Conservation (phyloP, 1,139 yeast species). For the Yamadazyma spencermartinsiae region DNA sequence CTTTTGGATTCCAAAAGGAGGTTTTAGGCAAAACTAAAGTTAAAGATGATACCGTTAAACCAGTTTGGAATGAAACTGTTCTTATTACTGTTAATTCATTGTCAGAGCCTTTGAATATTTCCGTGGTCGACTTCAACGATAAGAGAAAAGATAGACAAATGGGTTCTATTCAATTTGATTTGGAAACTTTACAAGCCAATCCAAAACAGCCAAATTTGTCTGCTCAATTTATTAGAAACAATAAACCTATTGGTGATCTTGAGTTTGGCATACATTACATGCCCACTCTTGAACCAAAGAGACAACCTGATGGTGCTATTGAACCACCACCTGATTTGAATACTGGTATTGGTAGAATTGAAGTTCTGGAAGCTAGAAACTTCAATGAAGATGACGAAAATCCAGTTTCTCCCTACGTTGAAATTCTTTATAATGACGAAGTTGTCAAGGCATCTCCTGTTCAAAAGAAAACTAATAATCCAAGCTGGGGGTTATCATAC, state of each 20-base stretch:
- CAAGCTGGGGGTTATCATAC: constrained; percentile 63
- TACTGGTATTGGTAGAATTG: constrained; percentile 80
- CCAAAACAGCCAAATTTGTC: constrained; percentile 53
- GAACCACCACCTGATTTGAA: constrained; percentile 90
- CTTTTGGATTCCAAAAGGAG: constrained; percentile 60
- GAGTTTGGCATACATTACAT: constrained; percentile 69
- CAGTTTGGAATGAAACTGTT: constrained; percentile 82
- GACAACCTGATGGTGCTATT: constrained; percentile 79
- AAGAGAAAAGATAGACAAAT: constrained; percentile 68
- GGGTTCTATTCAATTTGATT: constrained; percentile 76
- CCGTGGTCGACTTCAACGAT: constrained; percentile 73
- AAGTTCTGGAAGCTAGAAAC: constrained; percentile 53
- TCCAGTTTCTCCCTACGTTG: constrained; percentile 66
- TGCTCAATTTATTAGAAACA: constrained; percentile 70
- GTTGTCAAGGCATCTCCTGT: constrained; percentile 55
- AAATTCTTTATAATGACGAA: constrained; percentile 64
- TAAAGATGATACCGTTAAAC: constrained; percentile 63
- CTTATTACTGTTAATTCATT: constrained; percentile 71
- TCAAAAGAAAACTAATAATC: constrained; percentile 62
- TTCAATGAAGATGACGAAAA: constrained; percentile 35
- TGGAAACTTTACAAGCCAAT: constrained; percentile 62
- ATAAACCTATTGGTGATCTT: constrained; percentile 76
- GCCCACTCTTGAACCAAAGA: constrained; percentile 77
- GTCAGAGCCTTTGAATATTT: constrained; percentile 75
- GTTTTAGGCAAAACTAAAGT: constrained; percentile 67